Evolutionary conservation across 768 basidiomycete genomes (phyloP).

Genomic region (Candolleomyces aberdarensis): DNA sequence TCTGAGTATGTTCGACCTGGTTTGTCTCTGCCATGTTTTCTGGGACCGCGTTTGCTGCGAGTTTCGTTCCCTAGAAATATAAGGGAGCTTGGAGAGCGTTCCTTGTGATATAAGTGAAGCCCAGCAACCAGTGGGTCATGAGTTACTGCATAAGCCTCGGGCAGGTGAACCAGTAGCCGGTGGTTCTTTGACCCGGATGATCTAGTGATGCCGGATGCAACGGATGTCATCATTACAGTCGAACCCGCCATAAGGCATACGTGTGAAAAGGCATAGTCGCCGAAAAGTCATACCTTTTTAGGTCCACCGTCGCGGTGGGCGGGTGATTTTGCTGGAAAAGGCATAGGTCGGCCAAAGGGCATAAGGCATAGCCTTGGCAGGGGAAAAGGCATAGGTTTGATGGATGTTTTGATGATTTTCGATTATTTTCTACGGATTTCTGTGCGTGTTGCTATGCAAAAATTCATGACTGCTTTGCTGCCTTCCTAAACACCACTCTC

Average conservation of each 20-base stretch:
- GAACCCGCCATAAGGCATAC: constrained; percentile 1
- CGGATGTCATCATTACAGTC: not conserved
- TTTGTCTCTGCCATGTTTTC: constrained; percentile 26
- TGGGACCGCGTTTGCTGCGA: not conserved
- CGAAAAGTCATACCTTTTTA: not conserved
- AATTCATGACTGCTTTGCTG: not conserved
- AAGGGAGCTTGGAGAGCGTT: not conserved
- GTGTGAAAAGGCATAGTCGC: not conserved
- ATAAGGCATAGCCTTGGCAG: not conserved
- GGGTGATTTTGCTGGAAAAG: not conserved
- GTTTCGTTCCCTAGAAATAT: too few relatives aligned
- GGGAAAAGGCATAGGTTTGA: not conserved
- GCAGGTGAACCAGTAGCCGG: not conserved
- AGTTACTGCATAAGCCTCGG: not conserved
- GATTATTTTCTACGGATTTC: not conserved
- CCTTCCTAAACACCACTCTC: not conserved
- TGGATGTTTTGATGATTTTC: not conserved
- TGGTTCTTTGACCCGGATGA: not conserved
- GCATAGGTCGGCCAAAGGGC: not conserved
- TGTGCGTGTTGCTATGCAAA: not conserved
- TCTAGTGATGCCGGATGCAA: not conserved
- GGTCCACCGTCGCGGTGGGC: not conserved
- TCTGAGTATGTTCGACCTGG: constrained; percentile 62
- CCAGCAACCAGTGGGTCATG: too few relatives aligned
- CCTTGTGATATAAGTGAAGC: not conserved